These are phyloP conservation scores for Haematococcus lacustris DNA, from an alignment of 139 green algal species.

Conservation along the genomic window DNA sequence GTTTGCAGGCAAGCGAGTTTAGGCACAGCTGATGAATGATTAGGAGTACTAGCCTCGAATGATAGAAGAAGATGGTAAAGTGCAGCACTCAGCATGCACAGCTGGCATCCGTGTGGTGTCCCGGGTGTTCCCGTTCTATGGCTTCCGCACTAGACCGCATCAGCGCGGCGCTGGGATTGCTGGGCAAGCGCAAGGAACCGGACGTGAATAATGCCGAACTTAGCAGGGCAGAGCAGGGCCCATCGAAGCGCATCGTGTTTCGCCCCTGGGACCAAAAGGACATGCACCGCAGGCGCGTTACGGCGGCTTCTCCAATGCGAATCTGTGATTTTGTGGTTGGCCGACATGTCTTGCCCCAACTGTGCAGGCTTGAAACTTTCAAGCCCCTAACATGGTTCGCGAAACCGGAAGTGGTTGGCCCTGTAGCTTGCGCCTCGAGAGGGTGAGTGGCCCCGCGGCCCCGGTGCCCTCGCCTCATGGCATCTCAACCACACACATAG, in stretches of 20 bases:
- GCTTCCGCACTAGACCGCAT: constrained; percentile 8
- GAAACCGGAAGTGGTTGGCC: constrained; percentile 46
- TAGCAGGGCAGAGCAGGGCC: neutral
- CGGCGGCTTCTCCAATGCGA: neutral
- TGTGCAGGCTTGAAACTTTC: constrained; percentile 44
- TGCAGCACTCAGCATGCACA: no score
- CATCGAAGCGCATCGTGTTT: constrained; percentile 7
- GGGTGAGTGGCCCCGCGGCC: constrained; percentile 13
- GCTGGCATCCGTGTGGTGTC: no score
- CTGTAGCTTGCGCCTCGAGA: constrained; percentile 50
- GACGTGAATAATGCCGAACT: neutral
- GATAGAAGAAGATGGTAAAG: no score
- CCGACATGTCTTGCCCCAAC: neutral
- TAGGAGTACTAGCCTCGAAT: no score
- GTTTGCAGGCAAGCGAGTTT: no score
- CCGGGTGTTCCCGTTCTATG: no score
- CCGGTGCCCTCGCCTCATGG: neutral
- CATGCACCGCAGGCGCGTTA: constrained; percentile 34
- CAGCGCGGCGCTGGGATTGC: constrained; percentile 2
- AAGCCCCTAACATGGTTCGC: constrained; percentile 60
- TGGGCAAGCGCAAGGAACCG: constrained; percentile 11
- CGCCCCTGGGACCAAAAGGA: constrained; percentile 56
- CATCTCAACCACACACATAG: neutral
- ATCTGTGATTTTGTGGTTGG: neutral
- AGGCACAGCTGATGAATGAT: no score